Conservation (phyloP, 305 asterid species). For the Fraxinus baroniana region DNA sequence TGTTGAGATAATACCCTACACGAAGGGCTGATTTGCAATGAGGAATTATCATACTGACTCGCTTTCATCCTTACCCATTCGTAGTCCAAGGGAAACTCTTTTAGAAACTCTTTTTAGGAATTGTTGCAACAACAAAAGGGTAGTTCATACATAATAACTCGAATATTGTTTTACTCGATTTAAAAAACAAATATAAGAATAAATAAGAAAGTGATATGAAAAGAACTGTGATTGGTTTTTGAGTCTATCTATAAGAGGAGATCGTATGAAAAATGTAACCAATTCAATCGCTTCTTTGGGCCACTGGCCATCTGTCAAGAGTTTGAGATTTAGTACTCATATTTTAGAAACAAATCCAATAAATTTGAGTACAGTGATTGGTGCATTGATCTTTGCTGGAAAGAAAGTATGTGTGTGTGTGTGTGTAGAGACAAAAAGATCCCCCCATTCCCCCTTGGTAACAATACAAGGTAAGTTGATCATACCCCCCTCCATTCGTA, state of each 20-base stretch:
- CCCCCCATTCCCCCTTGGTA: neutral
- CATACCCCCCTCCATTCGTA: neutral
- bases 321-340: neutral
- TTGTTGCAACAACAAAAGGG: neutral
- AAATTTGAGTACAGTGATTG: neutral
- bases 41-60: neutral
- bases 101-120: no score
- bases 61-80: neutral
- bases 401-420: neutral
- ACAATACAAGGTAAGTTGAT: neutral
- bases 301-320: neutral
- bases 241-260: neutral
- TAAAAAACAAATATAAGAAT: neutral
- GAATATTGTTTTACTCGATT: neutral
- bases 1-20: neutral
- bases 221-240: neutral
- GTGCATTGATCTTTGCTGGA: neutral
- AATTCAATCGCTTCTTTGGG: neutral
- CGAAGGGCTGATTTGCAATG: neutral
- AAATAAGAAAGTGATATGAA: neutral
- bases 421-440: neutral
- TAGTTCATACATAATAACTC: neutral
- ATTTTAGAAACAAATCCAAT: conserved; percentile 6
- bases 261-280: neutral
- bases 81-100: neutral